These are phyloP conservation scores for Hypomontagnella submonticulosa DNA, from an alignment of 495 filamentous ascomycete species.

Conservation along the genomic window DNA sequence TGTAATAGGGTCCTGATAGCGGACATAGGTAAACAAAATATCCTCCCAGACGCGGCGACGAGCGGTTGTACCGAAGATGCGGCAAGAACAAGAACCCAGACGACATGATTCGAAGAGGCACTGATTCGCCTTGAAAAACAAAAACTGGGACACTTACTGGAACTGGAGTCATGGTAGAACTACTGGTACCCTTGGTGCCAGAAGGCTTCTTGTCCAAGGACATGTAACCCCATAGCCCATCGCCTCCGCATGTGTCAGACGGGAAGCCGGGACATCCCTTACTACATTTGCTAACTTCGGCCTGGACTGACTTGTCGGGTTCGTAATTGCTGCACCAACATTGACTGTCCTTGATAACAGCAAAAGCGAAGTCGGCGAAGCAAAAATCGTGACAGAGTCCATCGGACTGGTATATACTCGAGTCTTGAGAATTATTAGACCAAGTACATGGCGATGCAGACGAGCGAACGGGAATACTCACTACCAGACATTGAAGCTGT, in stretches of 20 bases:
- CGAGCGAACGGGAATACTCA: constrained; percentile 32
- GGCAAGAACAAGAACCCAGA: constrained; percentile 36
- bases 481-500: constrained; percentile 51
- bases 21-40: constrained; percentile 46
- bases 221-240: constrained; percentile 56
- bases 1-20: constrained; percentile 49
- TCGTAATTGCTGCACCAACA: constrained; percentile 60
- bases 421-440: constrained; percentile 44
- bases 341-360: constrained; percentile 50
- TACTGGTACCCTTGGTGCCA: constrained; percentile 42
- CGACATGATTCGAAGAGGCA: constrained; percentile 39
- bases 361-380: constrained; percentile 48
- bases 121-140: constrained; percentile 31
- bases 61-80: constrained; percentile 10
- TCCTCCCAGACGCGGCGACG: constrained; percentile 1
- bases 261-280: constrained; percentile 55
- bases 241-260: constrained; percentile 54
- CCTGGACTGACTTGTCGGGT: constrained; percentile 48
- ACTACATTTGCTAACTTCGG: constrained; percentile 48
- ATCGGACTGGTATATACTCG: constrained; percentile 58
- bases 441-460: neutral
- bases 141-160: constrained; percentile 45
- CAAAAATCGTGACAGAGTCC: constrained; percentile 58
- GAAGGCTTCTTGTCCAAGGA: constrained; percentile 40
- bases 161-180: constrained; percentile 28